Conservation (phyloP, 768 basidiomycete species). For the Suillus paluster region DNA sequence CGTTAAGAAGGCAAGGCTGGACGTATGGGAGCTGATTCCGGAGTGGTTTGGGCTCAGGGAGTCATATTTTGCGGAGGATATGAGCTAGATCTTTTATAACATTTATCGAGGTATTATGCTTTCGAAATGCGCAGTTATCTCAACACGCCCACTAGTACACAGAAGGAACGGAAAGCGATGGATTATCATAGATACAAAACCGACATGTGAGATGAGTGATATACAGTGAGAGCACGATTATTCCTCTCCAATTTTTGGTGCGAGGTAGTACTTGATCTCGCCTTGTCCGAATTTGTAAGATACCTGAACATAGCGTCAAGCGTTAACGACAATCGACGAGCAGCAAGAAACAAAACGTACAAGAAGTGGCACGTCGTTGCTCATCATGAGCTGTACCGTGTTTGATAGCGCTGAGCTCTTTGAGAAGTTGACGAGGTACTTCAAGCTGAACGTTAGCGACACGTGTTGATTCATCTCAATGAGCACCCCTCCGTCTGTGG, state of each 20-base stretch:
- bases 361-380: conserved; percentile 88
- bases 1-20: conserved; percentile 52
- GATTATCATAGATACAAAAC: conserved; percentile 10
- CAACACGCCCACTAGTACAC: not conserved
- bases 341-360: conserved; percentile 45
- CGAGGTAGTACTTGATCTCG: conserved; percentile 91
- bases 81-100: not conserved
- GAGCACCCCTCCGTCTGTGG: conserved; percentile 59
- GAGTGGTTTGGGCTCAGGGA: conserved; percentile 61
- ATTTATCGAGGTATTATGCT: not conserved
- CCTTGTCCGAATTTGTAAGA: conserved; percentile 91
- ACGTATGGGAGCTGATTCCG: conserved; percentile 65
- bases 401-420: conserved; percentile 80
- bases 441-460: conserved; percentile 91
- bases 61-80: not conserved
- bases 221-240: conserved; percentile 33
- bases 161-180: not conserved
- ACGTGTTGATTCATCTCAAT: conserved; percentile 93
- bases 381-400: conserved; percentile 85
- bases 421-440: conserved; percentile 96
- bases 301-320: conserved; percentile 51
- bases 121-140: not conserved
- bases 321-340: not conserved
- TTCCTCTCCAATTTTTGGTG: conserved; percentile 93
- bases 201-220: conserved; percentile 1